phyloP scores from a whole-genome alignment of 164 flowering plant species.

The Kalanchoe fedtschenkoi region DNA sequence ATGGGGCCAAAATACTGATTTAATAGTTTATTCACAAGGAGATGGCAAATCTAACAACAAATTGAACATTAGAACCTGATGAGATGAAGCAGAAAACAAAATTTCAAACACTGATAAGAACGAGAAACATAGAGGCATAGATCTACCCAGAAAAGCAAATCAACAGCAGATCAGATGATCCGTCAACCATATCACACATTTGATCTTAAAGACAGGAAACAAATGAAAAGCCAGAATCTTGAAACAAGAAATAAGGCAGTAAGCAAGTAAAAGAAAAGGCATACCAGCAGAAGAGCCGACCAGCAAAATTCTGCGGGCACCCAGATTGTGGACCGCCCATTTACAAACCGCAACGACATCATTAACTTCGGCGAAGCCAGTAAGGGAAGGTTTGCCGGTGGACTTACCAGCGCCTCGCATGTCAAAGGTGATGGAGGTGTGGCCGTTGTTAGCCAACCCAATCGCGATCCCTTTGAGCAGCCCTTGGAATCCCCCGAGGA shows the following conservation, averaged over 20 bases:
- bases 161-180: too few relatives aligned
- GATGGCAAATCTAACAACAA: too few relatives aligned
- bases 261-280: not conserved
- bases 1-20: too few relatives aligned
- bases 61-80: too few relatives aligned
- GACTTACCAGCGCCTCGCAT: slow-evolving; percentile 87
- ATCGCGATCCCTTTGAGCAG: slow-evolving; percentile 66
- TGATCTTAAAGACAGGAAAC: too few relatives aligned
- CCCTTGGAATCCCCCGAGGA: slow-evolving; percentile 86
- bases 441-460: slow-evolving; percentile 53
- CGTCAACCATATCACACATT: too few relatives aligned
- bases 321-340: slow-evolving; percentile 38
- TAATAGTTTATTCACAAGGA: too few relatives aligned
- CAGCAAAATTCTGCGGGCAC: slow-evolving; percentile 37
- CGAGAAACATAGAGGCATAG: too few relatives aligned
- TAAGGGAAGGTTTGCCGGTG: slow-evolving; percentile 61
- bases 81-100: too few relatives aligned
- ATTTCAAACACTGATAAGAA: too few relatives aligned
- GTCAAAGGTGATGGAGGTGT: slow-evolving; percentile 60
- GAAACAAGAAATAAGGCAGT: not conserved
- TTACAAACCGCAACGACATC: slow-evolving; percentile 69
- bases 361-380: slow-evolving; percentile 63
- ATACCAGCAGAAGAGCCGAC: slow-evolving; percentile 86
- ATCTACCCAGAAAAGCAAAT: too few relatives aligned
- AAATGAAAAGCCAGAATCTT: too few relatives aligned